These are phyloP conservation scores for Thymus mandschuricus DNA, from an alignment of 257 asterid genomes.

Conservation along the genomic window DNA sequence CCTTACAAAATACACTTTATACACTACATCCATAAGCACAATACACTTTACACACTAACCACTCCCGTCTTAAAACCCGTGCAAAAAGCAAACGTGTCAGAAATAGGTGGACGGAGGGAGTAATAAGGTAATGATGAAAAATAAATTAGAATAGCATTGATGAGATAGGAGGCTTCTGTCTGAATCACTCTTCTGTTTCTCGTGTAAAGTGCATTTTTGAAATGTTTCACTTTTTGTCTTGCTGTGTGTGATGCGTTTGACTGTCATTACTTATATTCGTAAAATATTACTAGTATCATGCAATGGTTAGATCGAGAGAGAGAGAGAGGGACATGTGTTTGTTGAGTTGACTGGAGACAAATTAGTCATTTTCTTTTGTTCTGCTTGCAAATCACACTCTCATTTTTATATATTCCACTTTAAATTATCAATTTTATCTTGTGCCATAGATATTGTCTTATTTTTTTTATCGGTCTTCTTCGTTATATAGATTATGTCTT, in stretches of 20 bases:
- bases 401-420: too few relatives aligned
- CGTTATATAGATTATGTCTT: too few relatives aligned
- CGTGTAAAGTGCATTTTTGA: conserved; percentile 59
- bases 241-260: conserved; percentile 55
- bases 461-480: too few relatives aligned
- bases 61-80: too few relatives aligned
- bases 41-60: too few relatives aligned
- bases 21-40: too few relatives aligned
- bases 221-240: conserved; percentile 47
- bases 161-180: conserved; percentile 52
- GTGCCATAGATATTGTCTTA: too few relatives aligned
- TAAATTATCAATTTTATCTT: too few relatives aligned
- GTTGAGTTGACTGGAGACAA: conserved; percentile 50
- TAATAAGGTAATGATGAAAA: conserved; percentile 65
- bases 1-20: too few relatives aligned
- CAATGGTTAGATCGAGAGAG: not conserved
- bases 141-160: conserved; percentile 45
- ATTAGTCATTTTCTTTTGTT: not conserved
- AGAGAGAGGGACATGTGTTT: conserved; percentile 33
- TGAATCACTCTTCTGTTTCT: conserved; percentile 53
- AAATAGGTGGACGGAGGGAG: too few relatives aligned
- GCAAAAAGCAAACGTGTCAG: too few relatives aligned
- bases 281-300: not conserved
- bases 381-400: not conserved
- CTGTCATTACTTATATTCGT: conserved; percentile 20